Evolutionary conservation across 2,329 filamentous ascomycete genomes (phyloP), one percentile per base, ranked within the genome.

Genomic region (Alternaria atra): DNA sequence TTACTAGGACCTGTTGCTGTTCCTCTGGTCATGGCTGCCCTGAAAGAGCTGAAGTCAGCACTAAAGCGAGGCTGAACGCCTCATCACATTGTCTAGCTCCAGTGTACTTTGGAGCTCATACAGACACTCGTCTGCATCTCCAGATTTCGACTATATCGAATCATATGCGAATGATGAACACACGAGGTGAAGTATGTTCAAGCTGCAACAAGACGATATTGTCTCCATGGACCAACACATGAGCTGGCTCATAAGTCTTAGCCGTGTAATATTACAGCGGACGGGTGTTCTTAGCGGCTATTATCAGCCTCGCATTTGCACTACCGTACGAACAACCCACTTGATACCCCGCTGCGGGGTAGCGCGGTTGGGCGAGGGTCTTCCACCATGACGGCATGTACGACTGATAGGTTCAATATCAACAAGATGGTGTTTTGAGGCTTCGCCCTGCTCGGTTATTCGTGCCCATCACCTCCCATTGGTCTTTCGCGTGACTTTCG

Each of bases 1-100:
- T 81, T 99, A 10, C 81, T 99, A 40, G 95, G 95, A 0, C 95
- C 95, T 0, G 89, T 98, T 40, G 93, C 92, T 5, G 94, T 98
- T 12, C 95, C 95, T 37, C 81, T 99, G 51, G 77, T 97, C 6
- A 91, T 97, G 86, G 91, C 91, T 4, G 82, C 92, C 29, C 68
- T 97, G 44, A 96, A 94, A 71, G 94, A 98, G 82, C 34, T 73
- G 13, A 61, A 71, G 46, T 60, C 69, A 32, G 64, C 63, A 35
- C 48, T 70, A 39, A 67, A 67, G 56, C 63, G 62, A 48, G 53
- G 66, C 55, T 69, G 68, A 72, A 60, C 9, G 25, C 35, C 9
- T 6, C 20, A 4, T 34, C 12, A 37, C 23, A 29, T 15, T 12
- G 32, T 12, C 23, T 27, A 30, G 20, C 23, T n/a, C 12, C 13